Evolutionary conservation across 2,329 filamentous ascomycete species (phyloP).

Genomic region (Fusarium udum): DNA sequence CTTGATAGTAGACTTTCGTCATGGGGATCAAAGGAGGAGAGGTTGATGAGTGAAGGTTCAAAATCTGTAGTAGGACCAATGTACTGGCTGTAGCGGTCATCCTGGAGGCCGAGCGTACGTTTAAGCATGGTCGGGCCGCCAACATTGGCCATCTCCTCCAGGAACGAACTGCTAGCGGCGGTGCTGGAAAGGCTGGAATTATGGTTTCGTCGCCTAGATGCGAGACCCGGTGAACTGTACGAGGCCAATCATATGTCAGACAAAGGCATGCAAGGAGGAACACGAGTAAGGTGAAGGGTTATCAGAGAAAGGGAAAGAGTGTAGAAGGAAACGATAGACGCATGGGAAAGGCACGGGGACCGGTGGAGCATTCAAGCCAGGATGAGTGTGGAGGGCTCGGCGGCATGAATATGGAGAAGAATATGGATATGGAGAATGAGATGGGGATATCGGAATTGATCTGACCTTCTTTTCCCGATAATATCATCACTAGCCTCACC

Average conservation of each 20-base stretch:
- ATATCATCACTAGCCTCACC: constrained; percentile 69
- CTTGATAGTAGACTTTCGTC: constrained; percentile 80
- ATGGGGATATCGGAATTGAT: constrained; percentile 23
- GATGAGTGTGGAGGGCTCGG: constrained; percentile 28
- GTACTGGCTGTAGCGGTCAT: constrained; percentile 82
- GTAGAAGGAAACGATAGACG: constrained; percentile 34
- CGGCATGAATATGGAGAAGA: constrained; percentile 25
- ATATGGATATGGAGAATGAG: constrained; percentile 16
- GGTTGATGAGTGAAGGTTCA: constrained; percentile 82
- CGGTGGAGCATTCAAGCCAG: constrained; percentile 30
- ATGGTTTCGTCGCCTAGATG: constrained; percentile 60
- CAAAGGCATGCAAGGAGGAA: constrained; percentile 39
- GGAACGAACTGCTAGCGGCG: constrained; percentile 68
- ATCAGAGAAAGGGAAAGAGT: constrained; percentile 29
- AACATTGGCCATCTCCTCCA: constrained; percentile 77
- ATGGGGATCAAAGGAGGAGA: constrained; percentile 81
- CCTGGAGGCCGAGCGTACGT: constrained; percentile 78
- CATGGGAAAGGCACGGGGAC: constrained; percentile 29
- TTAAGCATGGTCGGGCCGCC: constrained; percentile 73
- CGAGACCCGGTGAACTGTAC: constrained; percentile 65
- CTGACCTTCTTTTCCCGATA: constrained; percentile 76
- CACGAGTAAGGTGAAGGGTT: constrained; percentile 36
- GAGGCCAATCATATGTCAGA: constrained; percentile 61
- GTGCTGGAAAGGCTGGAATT: constrained; percentile 70
- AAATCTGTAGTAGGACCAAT: constrained; percentile 86